Percentiles rank a stretch among this genome's conserved stretches.
These are phyloP conservation scores for Xylariaceae sp. DNA, from an alignment of 2,329 filamentous ascomycete genomes.

Conservation along the genomic window DNA sequence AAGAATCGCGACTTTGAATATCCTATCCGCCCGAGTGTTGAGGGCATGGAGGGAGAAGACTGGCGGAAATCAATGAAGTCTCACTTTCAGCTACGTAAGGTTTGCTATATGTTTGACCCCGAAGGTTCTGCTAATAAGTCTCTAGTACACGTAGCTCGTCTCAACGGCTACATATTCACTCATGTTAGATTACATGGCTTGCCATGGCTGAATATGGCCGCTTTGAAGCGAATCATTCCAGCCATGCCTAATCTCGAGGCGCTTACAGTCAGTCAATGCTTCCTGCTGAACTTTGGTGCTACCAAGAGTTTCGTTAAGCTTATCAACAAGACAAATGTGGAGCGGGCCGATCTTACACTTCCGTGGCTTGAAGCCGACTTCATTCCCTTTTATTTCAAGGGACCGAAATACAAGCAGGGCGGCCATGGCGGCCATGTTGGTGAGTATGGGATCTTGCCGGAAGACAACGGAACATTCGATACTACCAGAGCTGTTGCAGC, in stretches of 20 bases:
- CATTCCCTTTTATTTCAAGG: slow-evolving; percentile 33
- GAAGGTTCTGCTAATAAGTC: slow-evolving; percentile 6
- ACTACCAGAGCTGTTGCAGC: slow-evolving; percentile 26
- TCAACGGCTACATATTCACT: slow-evolving; percentile 28
- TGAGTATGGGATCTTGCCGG: slow-evolving; percentile 34
- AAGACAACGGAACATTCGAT: slow-evolving; percentile 27
- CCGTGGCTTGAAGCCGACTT: slow-evolving; percentile 22
- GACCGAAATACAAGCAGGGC: slow-evolving; percentile 14
- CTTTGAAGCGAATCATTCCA: slow-evolving; percentile 30
- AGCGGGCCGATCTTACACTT: not conserved
- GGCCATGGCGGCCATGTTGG: slow-evolving; percentile 24
- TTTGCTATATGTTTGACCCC: too few relatives aligned
- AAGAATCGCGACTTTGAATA: slow-evolving; percentile 1
- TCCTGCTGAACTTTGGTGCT: slow-evolving; percentile 36
- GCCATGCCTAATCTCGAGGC: slow-evolving; percentile 29
- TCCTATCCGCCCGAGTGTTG: slow-evolving; percentile 7
- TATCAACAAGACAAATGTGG: slow-evolving; percentile 26
- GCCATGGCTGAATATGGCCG: slow-evolving; percentile 30
- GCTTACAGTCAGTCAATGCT: slow-evolving; percentile 39
- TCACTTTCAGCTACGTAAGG: slow-evolving; percentile 21
- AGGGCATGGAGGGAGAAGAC: not conserved
- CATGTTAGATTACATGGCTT: slow-evolving; percentile 36
- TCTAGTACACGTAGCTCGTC: slow-evolving; percentile 17
- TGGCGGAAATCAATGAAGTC: not conserved
- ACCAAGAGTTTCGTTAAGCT: slow-evolving; percentile 29